These are phyloP conservation scores for Artemisia annua DNA, from an alignment of 129 eudicot species.

Conservation along the genomic window DNA sequence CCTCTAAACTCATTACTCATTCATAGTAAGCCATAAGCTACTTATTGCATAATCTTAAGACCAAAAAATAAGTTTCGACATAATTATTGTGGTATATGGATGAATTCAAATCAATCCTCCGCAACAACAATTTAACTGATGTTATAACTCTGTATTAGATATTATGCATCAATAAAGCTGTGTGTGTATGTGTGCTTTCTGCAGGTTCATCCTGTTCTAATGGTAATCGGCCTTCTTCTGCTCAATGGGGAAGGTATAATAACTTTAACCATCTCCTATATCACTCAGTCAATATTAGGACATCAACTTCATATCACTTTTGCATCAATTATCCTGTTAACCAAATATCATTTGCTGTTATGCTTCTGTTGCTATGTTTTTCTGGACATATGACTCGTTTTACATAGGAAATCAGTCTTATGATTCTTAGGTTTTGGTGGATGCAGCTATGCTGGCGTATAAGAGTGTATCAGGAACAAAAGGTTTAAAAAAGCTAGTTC, in stretches of 20 bases:
- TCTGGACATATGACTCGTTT: background rate
- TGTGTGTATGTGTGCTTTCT: conserved; percentile 20
- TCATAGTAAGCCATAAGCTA: too few relatives aligned
- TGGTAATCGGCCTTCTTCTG: conserved; percentile 74
- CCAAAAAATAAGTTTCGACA: too few relatives aligned
- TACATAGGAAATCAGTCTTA: background rate
- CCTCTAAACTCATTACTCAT: too few relatives aligned
- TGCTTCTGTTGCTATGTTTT: background rate
- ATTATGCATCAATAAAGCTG: background rate
- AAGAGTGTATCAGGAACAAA: conserved; percentile 82
- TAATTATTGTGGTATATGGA: too few relatives aligned
- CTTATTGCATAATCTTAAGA: too few relatives aligned
- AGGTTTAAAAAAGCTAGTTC: conserved; percentile 57
- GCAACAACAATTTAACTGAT: too few relatives aligned
- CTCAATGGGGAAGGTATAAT: conserved; percentile 87
- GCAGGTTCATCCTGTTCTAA: conserved; percentile 88
- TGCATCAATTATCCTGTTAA: too few relatives aligned
- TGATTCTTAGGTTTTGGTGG: conserved; percentile 14
- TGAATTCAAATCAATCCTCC: too few relatives aligned
- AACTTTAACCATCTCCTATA: background rate
- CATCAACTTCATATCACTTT: background rate
- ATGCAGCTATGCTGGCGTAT: conserved; percentile 89
- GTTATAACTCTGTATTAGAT: background rate
- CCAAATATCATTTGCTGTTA: conserved; percentile 6
- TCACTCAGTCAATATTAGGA: background rate